Base-by-base conservation (phyloP, 768 basidiomycete genomes). In the Rhodotorula diobovata region DNA sequence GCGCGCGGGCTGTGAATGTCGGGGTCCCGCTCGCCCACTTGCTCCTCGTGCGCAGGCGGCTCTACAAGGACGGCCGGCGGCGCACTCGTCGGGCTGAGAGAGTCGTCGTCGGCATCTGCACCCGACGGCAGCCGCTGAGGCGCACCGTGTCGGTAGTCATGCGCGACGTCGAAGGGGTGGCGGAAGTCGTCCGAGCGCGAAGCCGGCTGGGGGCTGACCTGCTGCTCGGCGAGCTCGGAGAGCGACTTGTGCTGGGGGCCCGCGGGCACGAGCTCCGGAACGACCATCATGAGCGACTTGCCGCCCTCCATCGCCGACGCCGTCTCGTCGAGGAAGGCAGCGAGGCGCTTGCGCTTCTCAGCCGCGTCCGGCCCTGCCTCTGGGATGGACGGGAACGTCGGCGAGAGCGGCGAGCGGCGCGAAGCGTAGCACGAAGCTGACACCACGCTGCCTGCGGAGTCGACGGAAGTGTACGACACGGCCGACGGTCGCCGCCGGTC, bases 371-470 rank as follows among this genome's bases (percentile, higher is more conserved):
- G 43, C 1, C 61, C 48, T 10, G 32, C 53, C 53, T 61, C 64
- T 39, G 39, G 51, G 32, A 10, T 30, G 5, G 50, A 39, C 25
- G 62, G 57, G 55, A 68, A 65, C 4, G 58, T 58, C 11, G 63
- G 41, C 4, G 41, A 59, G 12, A 9, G 90, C 91, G 79, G 91
- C 85, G 70, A 92, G 89, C 9, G 87, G 91, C 79, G 91, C 90
- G 77, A 66, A 83, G 79, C 34, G 23, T 50, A 46, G 14, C 18
- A 34, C 32, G 28, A 32, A 54, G 41, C 32, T n/a, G 23, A 43
- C 9, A 45, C 56, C 34, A 34, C 43, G 37, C 51, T 48, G 9
- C 41, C 63, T 9, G 35, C 21, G n/a, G 71, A 72, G 1, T 63
- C 63, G n/a, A 30, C 56, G 53, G 66, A 72, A 15, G 61, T n/a